These are phyloP conservation scores for Blastomyces percursus DNA, from an alignment of 2,329 filamentous ascomycete genomes.

Conservation along the genomic window DNA sequence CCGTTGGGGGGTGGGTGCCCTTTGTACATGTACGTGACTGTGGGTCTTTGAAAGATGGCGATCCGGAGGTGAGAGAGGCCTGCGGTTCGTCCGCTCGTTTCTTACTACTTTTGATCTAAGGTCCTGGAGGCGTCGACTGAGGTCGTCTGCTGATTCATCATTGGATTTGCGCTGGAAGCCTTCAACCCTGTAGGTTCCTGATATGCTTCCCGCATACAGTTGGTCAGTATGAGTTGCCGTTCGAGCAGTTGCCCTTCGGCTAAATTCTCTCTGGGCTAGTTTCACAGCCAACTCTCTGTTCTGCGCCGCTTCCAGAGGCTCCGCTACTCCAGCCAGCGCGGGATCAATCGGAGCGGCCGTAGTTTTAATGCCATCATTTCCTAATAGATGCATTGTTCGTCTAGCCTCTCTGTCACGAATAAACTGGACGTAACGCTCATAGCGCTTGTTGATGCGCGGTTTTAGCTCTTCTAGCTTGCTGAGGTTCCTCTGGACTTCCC, in stretches of 20 bases:
- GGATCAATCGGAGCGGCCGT: conserved; percentile 39
- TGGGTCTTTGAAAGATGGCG: not conserved
- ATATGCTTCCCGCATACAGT: not conserved
- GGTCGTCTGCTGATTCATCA: conserved; percentile 5
- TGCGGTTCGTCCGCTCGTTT: conserved; percentile 1
- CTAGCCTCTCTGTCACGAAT: conserved; percentile 36
- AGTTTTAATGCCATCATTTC: conserved; percentile 5
- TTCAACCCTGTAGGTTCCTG: not conserved
- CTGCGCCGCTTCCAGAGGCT: conserved; percentile 57
- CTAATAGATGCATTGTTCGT: conserved; percentile 20
- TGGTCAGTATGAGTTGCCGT: not conserved
- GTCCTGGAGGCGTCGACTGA: conserved; percentile 17
- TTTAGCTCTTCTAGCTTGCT: conserved; percentile 66
- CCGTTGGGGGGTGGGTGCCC: not conserved
- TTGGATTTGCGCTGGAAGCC: not conserved
- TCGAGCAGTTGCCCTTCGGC: conserved; percentile 52
- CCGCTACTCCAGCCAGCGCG: conserved; percentile 46
- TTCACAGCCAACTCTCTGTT: conserved; percentile 66
- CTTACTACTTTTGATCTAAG: conserved; percentile 17
- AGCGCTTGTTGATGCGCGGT: conserved; percentile 60
- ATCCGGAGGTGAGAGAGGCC: not conserved
- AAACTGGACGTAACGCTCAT: conserved; percentile 55
- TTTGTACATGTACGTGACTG: not conserved
- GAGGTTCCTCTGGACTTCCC: conserved; percentile 54
- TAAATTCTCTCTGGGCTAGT: conserved; percentile 61